Percentiles rank a stretch among this genome's conserved stretches.
These are phyloP conservation scores for Parsonsia alboflavescens DNA, from an alignment of 257 asterid species.

Conservation along the genomic window DNA sequence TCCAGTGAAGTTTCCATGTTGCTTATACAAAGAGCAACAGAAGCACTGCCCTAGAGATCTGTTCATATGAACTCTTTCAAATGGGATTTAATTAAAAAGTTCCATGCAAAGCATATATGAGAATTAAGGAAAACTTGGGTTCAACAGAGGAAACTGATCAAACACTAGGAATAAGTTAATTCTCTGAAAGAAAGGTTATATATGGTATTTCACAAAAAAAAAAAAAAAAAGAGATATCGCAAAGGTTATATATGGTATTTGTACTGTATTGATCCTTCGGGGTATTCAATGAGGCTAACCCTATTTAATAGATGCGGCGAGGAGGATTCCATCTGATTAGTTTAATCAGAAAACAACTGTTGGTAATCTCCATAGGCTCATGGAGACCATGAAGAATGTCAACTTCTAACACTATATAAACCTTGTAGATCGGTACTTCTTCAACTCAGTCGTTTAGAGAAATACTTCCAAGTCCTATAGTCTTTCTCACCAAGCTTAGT, in stretches of 20 bases:
- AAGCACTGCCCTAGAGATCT: neutral
- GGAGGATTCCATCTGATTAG: conserved; percentile 2
- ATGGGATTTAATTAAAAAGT: neutral
- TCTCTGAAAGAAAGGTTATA: neutral
- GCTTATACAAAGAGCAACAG: neutral
- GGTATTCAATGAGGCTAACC: neutral
- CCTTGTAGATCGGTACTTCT: neutral
- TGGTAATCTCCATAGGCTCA: conserved; percentile 14
- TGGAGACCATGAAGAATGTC: neutral
- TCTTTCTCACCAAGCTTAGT: neutral
- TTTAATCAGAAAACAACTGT: conserved; percentile 9
- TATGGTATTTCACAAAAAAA: too few species aligned
- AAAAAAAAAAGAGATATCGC: too few species aligned
- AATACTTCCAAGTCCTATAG: neutral
- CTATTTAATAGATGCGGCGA: conserved; percentile 5
- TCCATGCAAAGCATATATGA: neutral
- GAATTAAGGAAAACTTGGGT: neutral
- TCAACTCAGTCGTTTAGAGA: neutral
- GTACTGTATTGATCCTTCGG: neutral
- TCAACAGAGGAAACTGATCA: neutral
- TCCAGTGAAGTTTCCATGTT: neutral
- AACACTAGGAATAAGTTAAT: neutral
- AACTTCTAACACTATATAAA: conserved; percentile 11
- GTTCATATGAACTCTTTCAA: neutral
- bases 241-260: neutral